A percentile compares a stretch with the other conserved stretches of the same genome.
These are phyloP conservation scores for Fusarium sp. DNA, from an alignment of 2,329 filamentous ascomycete genomes.

Conservation along the genomic window DNA sequence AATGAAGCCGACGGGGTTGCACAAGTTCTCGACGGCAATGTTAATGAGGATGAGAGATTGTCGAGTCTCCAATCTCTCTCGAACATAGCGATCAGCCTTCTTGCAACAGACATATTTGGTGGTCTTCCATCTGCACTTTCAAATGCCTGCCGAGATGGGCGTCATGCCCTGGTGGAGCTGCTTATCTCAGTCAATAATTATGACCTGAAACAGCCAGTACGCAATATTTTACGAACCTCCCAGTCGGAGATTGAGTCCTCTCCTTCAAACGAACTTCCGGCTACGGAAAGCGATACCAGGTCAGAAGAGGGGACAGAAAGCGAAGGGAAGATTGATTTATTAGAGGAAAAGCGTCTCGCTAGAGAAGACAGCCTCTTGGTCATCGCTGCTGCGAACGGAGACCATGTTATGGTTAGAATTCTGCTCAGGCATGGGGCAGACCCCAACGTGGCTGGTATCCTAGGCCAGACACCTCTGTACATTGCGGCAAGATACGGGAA, in stretches of 20 bases:
- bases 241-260: too few relatives aligned
- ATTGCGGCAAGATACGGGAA: not conserved
- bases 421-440: not conserved
- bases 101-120: not conserved
- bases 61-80: not conserved
- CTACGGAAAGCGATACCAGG: not conserved
- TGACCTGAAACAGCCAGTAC: not conserved
- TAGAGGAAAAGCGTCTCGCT: too few relatives aligned
- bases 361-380: not conserved
- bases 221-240: accelerated
- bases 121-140: accelerated
- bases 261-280: not conserved
- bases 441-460: accelerated
- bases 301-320: too few relatives aligned
- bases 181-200: not conserved
- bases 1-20: accelerated
- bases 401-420: not conserved
- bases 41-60: accelerated
- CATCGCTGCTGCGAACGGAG: accelerated
- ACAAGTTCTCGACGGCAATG: accelerated
- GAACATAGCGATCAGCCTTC: not conserved
- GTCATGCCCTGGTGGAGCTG: not conserved
- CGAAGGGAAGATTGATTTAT: too few relatives aligned
- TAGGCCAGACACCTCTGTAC: not conserved
- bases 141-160: not conserved